Evolutionary conservation across 2,329 filamentous ascomycete species (phyloP).

Genomic region (Alternaria sp.): DNA sequence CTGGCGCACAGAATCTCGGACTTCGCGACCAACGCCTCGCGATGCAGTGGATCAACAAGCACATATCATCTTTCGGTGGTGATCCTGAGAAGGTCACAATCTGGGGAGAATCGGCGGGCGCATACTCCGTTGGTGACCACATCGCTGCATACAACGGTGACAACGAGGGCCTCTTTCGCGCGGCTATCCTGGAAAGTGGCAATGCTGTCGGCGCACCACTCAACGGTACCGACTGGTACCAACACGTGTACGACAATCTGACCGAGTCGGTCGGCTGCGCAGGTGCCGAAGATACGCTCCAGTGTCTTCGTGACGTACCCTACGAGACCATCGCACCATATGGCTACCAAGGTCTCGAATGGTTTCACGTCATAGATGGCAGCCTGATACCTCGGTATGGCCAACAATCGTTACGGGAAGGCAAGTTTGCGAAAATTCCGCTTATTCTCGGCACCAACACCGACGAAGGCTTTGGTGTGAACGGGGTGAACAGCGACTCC

Average conservation of each 20-base stretch:
- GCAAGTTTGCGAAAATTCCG: constrained; percentile 68
- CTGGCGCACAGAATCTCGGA: constrained; percentile 56
- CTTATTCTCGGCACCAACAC: constrained; percentile 68
- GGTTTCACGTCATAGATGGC: constrained; percentile 42
- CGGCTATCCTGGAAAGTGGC: constrained; percentile 50
- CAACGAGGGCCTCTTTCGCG: constrained; percentile 50
- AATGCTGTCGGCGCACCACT: constrained; percentile 39
- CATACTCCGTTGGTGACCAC: constrained; percentile 59
- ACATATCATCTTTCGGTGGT: constrained; percentile 62
- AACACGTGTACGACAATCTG: constrained; percentile 40
- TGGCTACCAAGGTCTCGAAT: constrained; percentile 36
- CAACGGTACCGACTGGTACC: constrained; percentile 43
- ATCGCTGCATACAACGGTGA: constrained; percentile 50
- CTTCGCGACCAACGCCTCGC: constrained; percentile 67
- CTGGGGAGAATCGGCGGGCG: constrained; percentile 66
- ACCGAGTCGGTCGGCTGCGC: constrained; percentile 33
- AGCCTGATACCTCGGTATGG: constrained; percentile 32
- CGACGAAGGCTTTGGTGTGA: constrained; percentile 69
- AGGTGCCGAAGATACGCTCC: constrained; percentile 28
- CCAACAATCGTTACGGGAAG: constrained; percentile 48
- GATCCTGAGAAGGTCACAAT: constrained; percentile 66
- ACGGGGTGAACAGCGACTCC: constrained; percentile 53
- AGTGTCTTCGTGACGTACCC: constrained; percentile 36
- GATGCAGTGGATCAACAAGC: constrained; percentile 65
- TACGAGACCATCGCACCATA: constrained; percentile 36